A percentile compares a stretch with the other conserved stretches of the same genome.
These are phyloP conservation scores for Suillus luteus DNA, from an alignment of 768 basidiomycete species.

Conservation along the genomic window DNA sequence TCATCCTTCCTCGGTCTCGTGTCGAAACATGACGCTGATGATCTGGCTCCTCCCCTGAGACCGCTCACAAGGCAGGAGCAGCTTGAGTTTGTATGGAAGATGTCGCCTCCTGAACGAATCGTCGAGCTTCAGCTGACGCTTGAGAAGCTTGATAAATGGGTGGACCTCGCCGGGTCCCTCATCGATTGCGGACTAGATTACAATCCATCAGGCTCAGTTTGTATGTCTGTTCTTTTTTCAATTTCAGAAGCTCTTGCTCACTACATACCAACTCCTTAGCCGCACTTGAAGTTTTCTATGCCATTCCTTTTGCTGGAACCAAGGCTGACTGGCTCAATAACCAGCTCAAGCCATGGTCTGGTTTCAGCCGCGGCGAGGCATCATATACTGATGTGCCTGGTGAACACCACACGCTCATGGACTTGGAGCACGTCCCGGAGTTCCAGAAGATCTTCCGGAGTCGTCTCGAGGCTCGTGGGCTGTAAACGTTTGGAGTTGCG, in stretches of 20 bases:
- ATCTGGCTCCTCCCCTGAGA: slow-evolving; percentile 23
- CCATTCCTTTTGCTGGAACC: slow-evolving; percentile 29
- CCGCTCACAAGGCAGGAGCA: slow-evolving; percentile 26
- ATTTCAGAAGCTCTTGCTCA: neutral
- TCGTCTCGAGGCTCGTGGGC: slow-evolving; percentile 27
- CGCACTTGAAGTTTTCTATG: slow-evolving; percentile 29
- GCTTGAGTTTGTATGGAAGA: slow-evolving; percentile 27
- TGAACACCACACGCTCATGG: slow-evolving; percentile 34
- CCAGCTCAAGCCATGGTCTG: slow-evolving; percentile 30
- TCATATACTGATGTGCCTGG: slow-evolving; percentile 30
- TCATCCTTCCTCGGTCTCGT: slow-evolving; percentile 43
- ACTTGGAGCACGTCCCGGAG: slow-evolving; percentile 32
- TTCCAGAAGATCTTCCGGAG: slow-evolving; percentile 33
- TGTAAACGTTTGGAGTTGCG: slow-evolving; percentile 12
- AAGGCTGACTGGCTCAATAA: slow-evolving; percentile 33
- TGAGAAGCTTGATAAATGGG: slow-evolving; percentile 30
- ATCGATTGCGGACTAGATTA: slow-evolving; percentile 33
- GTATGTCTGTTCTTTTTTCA: slow-evolving; percentile 20
- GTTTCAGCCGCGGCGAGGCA: slow-evolving; percentile 26
- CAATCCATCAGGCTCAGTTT: slow-evolving; percentile 26
- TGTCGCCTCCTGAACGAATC: slow-evolving; percentile 31
- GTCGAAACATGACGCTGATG: slow-evolving; percentile 26
- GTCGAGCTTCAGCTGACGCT: slow-evolving; percentile 32
- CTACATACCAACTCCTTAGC: slow-evolving; percentile 16
- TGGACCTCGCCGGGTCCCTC: slow-evolving; percentile 30